Base-by-base conservation (phyloP, 768 basidiomycete genomes). In the Sarcodon sp. region DNA sequence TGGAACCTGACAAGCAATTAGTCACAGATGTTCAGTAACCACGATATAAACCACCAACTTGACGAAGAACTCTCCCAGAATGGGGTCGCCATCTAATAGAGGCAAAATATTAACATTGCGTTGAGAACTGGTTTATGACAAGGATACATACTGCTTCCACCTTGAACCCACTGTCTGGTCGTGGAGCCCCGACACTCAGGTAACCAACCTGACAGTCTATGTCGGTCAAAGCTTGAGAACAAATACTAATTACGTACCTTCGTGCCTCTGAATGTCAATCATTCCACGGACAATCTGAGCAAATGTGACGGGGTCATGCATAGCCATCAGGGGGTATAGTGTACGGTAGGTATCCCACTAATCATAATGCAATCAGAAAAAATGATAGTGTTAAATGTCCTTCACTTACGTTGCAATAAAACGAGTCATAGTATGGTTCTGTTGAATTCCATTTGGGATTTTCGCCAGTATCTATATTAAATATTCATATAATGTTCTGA, bases 281-380 rank as follows among this genome's bases (percentile, higher is more conserved):
- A 80, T 76, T 0, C 75, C 79, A 2, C 79, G 66, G 1, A 80
- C 77, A 41, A 80, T 79, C 11, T 66, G 65, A 1, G 80, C 68
- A 54, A 79, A 80, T 8, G 69, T 74, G 36, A 64, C 65, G 0
- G 79, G 78, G 51, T 80, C 80, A 45, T 82, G 79, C 4, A 82
- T 66, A 0, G 78, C 75, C 72, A 79, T 75, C 35, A 80, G 64
- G 0, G 80, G 74, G 54, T 71, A 82, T 8, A 82, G 61, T 0
- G 77, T 79, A 12, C 79, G 68, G 56, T 75, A 80, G 1, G 79
- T 80, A 51, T 82, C 79, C 80, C 79, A 79, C 77, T 80, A 47
- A 7, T 27, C 6, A 3, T 31, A n/a, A 38, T 45, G 15, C 5
- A 46, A 5, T 8, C 21, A 27, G 21, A 27, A 27, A 2, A 21